Evolutionary conservation across 768 basidiomycete species (phyloP), one percentile per base, ranked within the genome.

Genomic region (Kwoniella shandongensis): DNA sequence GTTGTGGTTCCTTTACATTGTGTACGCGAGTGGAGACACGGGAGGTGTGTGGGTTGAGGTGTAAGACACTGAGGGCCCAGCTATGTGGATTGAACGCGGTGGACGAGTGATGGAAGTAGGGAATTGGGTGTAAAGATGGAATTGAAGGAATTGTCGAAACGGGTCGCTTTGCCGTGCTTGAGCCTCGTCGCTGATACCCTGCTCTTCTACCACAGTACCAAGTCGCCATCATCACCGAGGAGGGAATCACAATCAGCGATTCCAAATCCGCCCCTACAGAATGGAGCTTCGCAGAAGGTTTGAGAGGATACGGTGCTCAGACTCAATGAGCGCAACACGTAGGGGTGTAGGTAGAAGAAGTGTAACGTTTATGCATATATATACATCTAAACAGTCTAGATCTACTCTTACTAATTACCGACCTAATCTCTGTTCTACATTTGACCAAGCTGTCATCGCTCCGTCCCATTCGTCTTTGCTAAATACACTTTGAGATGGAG

Each of bases 201-300:
- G n/a, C 15, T 48, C 32, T 32, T 32, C 32, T 32, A n/a, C 35
- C 54, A 1, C 74, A 97, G 94, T 98, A 86, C 79, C 94, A 98
- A 92, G 83, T 98, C 55, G 93, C 91, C 4, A 90, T 83, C 0
- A 84, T 98, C 67, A 91, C 88, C 0, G 84, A 79, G 17, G 79
- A 83, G 2, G 93, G 94, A 1, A 82, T 87, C 27, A 77, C 76
- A 8, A 89, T 99, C 57, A 88, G 89, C 0, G 91, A 90, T 60
- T 84, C 91, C 26, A 81, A 84, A 61, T 79, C 81, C 40, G 77
- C 89, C 4, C 83, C 86, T 61, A 96, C 94, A 1, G 78, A 84
- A 22, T 99, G 96, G 96, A 79, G 81, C 30, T 98, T 97, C 70
- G 94, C 92, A 15, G 94, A 98, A 76, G 86, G 85, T 20, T 86